phyloP scores from a whole-genome alignment of 345 rosid species.

The Citrus trifoliata region DNA sequence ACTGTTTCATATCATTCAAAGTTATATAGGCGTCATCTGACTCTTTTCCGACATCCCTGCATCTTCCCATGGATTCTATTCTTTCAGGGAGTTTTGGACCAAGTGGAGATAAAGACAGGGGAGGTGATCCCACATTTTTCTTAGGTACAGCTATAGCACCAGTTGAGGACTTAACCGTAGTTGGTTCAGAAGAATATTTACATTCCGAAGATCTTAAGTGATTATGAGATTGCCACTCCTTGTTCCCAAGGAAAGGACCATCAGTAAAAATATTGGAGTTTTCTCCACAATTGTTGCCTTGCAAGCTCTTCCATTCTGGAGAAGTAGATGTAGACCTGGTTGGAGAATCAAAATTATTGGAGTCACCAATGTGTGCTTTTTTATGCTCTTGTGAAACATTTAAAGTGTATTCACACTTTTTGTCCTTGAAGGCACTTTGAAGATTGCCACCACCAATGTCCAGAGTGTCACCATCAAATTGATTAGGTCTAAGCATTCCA shows the following conservation, averaged over 20 bases:
- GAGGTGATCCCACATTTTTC: constrained; percentile 35
- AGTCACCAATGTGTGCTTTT: constrained; percentile 47
- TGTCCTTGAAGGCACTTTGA: constrained; percentile 24
- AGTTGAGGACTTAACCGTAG: constrained; percentile 24
- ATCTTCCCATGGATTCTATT: constrained; percentile 29
- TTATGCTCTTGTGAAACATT: constrained; percentile 43
- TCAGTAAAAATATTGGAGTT: constrained; percentile 31
- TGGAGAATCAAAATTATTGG: constrained; percentile 12
- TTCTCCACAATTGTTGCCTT: constrained; percentile 9
- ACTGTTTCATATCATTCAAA: constrained; percentile 32
- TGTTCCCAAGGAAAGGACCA: constrained; percentile 41
- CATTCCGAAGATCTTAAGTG: constrained; percentile 13
- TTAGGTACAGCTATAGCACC: constrained; percentile 35
- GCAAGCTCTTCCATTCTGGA: constrained; percentile 21
- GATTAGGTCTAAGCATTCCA: constrained; percentile 38
- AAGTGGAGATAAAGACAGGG: constrained; percentile 59
- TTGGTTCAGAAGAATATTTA: constrained; percentile 27
- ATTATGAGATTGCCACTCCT: constrained; percentile 7
- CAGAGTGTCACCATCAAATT: constrained; percentile 38
- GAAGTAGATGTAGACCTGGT: constrained; percentile 19
- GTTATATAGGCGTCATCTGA: constrained; percentile 26
- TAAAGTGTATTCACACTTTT: constrained; percentile 13
- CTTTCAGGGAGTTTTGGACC: constrained; percentile 55
- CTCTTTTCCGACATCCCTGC: constrained; percentile 17
- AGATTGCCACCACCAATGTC: constrained; percentile 33